Base-by-base conservation (phyloP, 495 filamentous ascomycete species). In the Penicillium verhagenii region DNA sequence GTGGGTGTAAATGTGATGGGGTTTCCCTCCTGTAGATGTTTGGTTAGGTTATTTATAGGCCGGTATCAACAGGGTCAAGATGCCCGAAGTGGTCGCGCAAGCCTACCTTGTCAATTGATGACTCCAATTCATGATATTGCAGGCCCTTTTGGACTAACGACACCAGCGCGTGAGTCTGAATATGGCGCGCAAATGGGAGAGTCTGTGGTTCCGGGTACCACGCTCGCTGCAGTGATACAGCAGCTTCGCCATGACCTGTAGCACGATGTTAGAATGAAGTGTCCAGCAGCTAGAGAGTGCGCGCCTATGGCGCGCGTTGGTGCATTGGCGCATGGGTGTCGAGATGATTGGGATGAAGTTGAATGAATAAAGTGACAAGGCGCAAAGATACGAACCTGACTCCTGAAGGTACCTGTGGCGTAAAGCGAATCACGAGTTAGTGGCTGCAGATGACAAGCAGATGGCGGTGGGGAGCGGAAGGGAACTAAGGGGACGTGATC, bases 371-470 rank as follows among this genome's bases (percentile, higher is more conserved):
- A 21, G 45, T 2, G 13, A 39, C 25, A 19, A 18, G 56, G 40
- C 61, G 46, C 50, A 57, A n/a, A 52, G 59, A 58, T 53, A 86
- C 86, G 61, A 82, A 95, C 90, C 90, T 77, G 86, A 89, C 82
- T 95, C 90, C 74, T 92, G 82, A 60, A 95, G 84, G 73, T 93
- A 95, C 72, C 90, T 95, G 37, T 70, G 42, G 51, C 59, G 69
- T 63, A 21, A 21, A 13, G 28, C 6, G 28, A 57, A 56, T 11
- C 39, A 47, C 59, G 29, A 45, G 38, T 53, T 59, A 57, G 53
- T 31, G 26, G 76, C 65, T 70, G 68, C 42, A 16, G 40, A 40
- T 42, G 38, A n/a, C 35, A 45, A 37, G 21, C 33, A 47, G 35
- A 44, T 23, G 11, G 35, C 39, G n/a, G 43, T 21, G 39, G 48